phyloP scores from a whole-genome alignment of 306 rosid species.

The Lotus japonicus region DNA sequence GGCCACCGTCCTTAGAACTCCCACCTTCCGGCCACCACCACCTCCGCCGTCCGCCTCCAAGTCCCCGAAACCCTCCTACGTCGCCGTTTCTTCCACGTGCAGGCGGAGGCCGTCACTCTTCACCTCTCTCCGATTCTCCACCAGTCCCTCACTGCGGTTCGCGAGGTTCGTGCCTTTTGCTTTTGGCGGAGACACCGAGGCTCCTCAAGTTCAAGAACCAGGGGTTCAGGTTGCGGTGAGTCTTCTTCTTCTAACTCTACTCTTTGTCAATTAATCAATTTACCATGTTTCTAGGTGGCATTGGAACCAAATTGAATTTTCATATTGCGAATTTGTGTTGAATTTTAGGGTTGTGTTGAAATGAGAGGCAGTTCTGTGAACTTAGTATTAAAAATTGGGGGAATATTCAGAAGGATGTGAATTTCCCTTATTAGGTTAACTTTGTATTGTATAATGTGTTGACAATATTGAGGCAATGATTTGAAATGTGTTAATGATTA shows the following conservation, averaged over 20 bases:
- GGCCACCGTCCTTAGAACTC: conserved; percentile 48
- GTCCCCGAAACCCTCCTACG: conserved; percentile 11
- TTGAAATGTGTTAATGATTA: no score
- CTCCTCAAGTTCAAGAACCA: conserved; percentile 42
- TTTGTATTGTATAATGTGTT: neutral
- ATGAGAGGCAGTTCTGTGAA: no score
- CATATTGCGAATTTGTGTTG: neutral
- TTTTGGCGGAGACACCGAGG: conserved; percentile 43
- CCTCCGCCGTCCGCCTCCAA: conserved; percentile 13
- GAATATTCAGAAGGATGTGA: no score
- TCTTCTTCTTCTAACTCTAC: neutral
- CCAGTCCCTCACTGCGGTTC: conserved; percentile 32
- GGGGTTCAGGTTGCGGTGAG: conserved; percentile 35
- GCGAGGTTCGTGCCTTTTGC: conserved; percentile 44
- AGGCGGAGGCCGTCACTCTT: conserved; percentile 7
- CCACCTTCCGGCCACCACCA: conserved; percentile 32
- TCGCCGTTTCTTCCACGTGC: conserved; percentile 17
- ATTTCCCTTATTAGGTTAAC: neutral
- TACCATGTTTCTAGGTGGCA: neutral
- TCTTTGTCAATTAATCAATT: neutral
- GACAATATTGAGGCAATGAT: no score
- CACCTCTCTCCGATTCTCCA: conserved; percentile 26
- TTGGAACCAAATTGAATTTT: neutral
- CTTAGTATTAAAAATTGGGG: no score
- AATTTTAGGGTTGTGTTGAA: neutral